These are phyloP conservation scores for Paecilomyces sp. DNA, from an alignment of 2,329 filamentous ascomycete species.

Conservation along the genomic window DNA sequence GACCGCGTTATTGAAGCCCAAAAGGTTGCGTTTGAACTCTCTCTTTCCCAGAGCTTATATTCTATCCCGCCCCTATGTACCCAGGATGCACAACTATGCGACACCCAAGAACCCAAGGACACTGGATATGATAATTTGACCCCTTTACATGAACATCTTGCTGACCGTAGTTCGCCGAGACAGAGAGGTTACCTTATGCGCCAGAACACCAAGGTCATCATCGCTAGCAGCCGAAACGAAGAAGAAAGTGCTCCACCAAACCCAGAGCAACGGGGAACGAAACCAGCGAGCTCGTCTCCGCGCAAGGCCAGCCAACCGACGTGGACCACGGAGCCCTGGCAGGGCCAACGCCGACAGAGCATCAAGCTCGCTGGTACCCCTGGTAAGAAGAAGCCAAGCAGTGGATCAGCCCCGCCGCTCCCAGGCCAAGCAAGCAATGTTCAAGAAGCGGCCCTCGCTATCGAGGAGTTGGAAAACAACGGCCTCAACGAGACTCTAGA, in stretches of 20 bases:
- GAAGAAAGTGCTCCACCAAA: conserved; percentile 37
- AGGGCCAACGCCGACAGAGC: conserved; percentile 67
- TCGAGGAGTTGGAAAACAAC: conserved; percentile 61
- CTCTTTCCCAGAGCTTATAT: conserved; percentile 31
- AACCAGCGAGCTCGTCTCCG: conserved; percentile 57
- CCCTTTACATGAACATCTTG: conserved; percentile 36
- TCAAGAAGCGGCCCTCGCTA: conserved; percentile 52
- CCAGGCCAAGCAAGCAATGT: conserved; percentile 76
- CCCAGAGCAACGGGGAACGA: conserved; percentile 38
- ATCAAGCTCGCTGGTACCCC: conserved; percentile 52
- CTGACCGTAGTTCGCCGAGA: conserved; percentile 58
- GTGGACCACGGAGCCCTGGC: conserved; percentile 97
- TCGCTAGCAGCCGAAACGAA: conserved; percentile 70
- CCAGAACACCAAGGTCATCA: conserved; percentile 94
- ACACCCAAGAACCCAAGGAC: conserved; percentile 11
- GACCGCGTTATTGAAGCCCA: conserved; percentile 91
- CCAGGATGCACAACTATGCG: conserved; percentile 9
- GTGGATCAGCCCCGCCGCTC: conserved; percentile 68
- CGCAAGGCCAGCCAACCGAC: conserved; percentile 79
- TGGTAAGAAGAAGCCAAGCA: conserved; percentile 52
- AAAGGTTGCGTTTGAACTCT: conserved; percentile 68
- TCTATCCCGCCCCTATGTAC: conserved; percentile 5
- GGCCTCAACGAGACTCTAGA: conserved; percentile 55
- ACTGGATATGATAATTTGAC: conserved; percentile 22
- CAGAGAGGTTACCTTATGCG: conserved; percentile 98